A percentile compares a stretch with the other conserved stretches of the same genome.
Evolutionary conservation across 495 filamentous ascomycete species (phyloP).

Genomic region (Hypoxylon fragiforme): DNA sequence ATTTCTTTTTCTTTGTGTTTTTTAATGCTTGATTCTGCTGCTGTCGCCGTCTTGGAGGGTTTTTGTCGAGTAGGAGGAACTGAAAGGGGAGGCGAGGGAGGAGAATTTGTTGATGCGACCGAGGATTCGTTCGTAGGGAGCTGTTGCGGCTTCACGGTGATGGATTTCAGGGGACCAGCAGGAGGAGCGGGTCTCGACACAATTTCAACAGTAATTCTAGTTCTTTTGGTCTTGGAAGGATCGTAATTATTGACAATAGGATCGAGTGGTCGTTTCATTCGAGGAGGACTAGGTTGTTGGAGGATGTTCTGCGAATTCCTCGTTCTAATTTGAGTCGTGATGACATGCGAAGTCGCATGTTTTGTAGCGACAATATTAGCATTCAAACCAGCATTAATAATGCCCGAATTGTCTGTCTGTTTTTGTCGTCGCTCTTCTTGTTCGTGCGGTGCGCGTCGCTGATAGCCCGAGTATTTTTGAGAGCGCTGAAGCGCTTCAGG

Average conservation of each 20-base stretch:
- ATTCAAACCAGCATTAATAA: constrained; percentile 11
- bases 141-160: constrained; percentile 41
- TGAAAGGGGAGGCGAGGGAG: not conserved
- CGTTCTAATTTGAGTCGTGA: constrained; percentile 31
- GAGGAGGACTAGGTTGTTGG: constrained; percentile 29
- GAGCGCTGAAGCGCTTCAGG: constrained; percentile 40
- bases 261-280: constrained; percentile 41
- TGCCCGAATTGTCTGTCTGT: not conserved
- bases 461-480: constrained; percentile 14
- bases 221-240: constrained; percentile 41
- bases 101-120: constrained; percentile 16
- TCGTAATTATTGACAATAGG: constrained; percentile 37
- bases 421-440: constrained; percentile 27
- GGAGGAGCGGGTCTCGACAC: constrained; percentile 31
- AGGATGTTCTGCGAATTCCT: constrained; percentile 31
- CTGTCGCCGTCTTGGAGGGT: constrained; percentile 30
- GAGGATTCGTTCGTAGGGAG: constrained; percentile 30
- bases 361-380: constrained; percentile 23
- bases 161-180: constrained; percentile 31
- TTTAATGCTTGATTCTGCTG: constrained; percentile 36
- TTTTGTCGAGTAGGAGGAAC: not conserved
- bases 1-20: constrained; percentile 52
- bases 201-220: constrained; percentile 48
- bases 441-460: constrained; percentile 30
- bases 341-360: constrained; percentile 18